Evolutionary conservation across 257 asterid species (phyloP).

Genomic region (Ehretia macrophylla): DNA sequence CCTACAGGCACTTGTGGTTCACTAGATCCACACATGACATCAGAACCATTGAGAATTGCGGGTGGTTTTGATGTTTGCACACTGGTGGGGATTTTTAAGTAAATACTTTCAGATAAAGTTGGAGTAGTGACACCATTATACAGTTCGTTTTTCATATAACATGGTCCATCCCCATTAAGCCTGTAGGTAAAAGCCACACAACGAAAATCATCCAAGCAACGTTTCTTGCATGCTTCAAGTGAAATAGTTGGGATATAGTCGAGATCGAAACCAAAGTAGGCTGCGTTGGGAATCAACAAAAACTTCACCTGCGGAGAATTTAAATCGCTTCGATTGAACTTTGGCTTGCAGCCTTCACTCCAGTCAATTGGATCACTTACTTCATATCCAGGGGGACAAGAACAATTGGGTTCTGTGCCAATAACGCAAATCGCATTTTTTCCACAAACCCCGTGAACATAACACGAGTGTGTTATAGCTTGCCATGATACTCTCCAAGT

Average conservation of each 20-base stretch:
- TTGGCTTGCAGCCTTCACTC: constrained; percentile 50
- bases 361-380: constrained; percentile 35
- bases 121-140: constrained; percentile 50
- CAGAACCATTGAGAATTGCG: constrained; percentile 26
- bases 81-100: constrained; percentile 44
- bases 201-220: constrained; percentile 31
- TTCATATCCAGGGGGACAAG: constrained; percentile 58
- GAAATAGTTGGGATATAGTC: constrained; percentile 19
- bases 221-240: constrained; percentile 31
- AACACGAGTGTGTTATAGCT: constrained; percentile 44
- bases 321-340: constrained; percentile 23
- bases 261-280: constrained; percentile 64
- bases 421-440: constrained; percentile 31
- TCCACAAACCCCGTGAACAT: constrained; percentile 46
- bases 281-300: constrained; percentile 43
- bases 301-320: constrained; percentile 32
- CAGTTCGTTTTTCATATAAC: constrained; percentile 48
- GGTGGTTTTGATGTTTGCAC: constrained; percentile 25
- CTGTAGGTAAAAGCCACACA: constrained; percentile 57
- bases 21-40: constrained; percentile 8
- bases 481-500: constrained; percentile 57
- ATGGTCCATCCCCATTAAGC: constrained; percentile 39
- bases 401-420: constrained; percentile 32
- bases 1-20: constrained; percentile 5
- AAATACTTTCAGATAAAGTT: constrained; percentile 44